Percentiles rank a stretch among this genome's conserved stretches.
Conservation (phyloP, 176 grass and related monocot species). For the Miscanthus lutarioriparius region DNA sequence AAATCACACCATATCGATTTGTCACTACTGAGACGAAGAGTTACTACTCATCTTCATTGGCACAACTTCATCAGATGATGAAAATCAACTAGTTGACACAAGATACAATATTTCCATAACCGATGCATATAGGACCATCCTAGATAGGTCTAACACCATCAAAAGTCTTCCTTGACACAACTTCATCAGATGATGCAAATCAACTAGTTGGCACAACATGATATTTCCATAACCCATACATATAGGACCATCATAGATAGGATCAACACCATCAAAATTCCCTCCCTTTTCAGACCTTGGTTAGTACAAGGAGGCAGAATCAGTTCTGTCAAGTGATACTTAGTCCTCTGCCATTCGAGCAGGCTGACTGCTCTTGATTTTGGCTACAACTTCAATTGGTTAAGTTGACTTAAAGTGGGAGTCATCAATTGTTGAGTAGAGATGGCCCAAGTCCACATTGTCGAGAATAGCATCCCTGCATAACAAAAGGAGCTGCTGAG, state of each 20-base stretch:
- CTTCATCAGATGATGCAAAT: background rate
- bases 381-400: conserved; percentile 10
- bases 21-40: background rate
- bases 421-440: conserved; percentile 88
- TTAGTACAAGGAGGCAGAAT: background rate
- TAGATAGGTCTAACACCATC: background rate
- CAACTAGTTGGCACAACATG: background rate
- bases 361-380: background rate
- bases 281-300: background rate
- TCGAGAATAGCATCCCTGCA: conserved; percentile 78
- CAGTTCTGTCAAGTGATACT: background rate
- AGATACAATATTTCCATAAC: background rate
- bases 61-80: background rate
- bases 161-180: background rate
- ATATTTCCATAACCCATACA: background rate
- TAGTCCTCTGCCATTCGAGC: background rate
- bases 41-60: background rate
- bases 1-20: background rate
- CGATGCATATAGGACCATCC: background rate
- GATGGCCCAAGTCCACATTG: conserved; percentile 58
- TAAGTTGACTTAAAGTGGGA: conserved; percentile 70
- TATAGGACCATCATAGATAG: background rate
- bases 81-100: background rate
- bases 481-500: background rate
- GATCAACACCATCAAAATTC: background rate